phyloP scores from a whole-genome alignment of 2,329 filamentous ascomycete genomes.

The Fusarium sacchari region DNA sequence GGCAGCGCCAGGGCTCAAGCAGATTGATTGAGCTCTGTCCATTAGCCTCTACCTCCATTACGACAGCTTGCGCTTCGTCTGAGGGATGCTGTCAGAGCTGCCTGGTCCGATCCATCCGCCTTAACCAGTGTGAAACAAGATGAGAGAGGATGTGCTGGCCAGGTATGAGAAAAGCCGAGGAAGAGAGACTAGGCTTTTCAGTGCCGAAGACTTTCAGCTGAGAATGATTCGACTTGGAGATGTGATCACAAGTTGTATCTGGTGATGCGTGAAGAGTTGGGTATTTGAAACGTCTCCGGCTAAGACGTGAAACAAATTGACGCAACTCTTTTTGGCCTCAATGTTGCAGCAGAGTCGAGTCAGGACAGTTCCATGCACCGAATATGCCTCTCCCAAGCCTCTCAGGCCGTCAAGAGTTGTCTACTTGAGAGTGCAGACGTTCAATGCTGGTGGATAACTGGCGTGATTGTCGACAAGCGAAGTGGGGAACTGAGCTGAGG shows the following conservation, averaged over 20 bases:
- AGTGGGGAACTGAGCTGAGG: conserved; percentile 30
- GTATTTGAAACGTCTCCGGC: neutral
- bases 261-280: conserved; percentile 17
- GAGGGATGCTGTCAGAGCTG: conserved; percentile 34
- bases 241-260: conserved; percentile 19
- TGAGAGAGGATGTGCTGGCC: neutral
- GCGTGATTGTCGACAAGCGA: conserved; percentile 34
- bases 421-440: conserved; percentile 1
- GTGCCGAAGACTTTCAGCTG: neutral
- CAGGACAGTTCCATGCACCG: neutral
- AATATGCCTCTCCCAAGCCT: neutral
- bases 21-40: conserved; percentile 39
- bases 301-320: neutral
- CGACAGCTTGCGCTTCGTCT: conserved; percentile 39
- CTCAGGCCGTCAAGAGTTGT: neutral
- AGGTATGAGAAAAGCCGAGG: neutral
- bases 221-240: conserved; percentile 9
- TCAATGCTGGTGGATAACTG: conserved; percentile 15
- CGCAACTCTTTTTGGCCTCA: neutral
- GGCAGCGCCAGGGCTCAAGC: conserved; percentile 39
- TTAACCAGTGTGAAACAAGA: conserved; percentile 3
- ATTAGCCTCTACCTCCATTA: conserved; percentile 42
- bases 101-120: conserved; percentile 38
- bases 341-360: neutral
- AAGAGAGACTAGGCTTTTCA: neutral